Percentiles rank a stretch among this genome's conserved stretches.
Conservation (phyloP, 1,284 basidiomycete species). For the Paramarasmius palmivorus region DNA sequence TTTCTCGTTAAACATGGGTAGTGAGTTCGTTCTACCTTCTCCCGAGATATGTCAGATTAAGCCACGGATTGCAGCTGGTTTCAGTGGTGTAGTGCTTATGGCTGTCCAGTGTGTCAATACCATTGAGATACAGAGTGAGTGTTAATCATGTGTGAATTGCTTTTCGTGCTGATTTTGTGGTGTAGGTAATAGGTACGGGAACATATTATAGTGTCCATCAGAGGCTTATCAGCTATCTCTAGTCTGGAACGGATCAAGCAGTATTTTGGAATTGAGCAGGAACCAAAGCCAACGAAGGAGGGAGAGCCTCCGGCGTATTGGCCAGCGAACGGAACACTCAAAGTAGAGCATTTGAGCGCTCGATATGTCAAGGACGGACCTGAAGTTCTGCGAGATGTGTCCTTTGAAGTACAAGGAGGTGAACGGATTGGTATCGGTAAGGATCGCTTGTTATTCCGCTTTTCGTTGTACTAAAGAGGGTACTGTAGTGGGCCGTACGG, state of each 20-base stretch:
- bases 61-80: constrained; percentile 38
- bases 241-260: constrained; percentile 77
- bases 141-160: neutral
- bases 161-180: constrained; percentile 3
- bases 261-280: constrained; percentile 74
- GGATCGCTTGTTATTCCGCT: constrained; percentile 11
- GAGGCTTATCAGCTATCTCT: constrained; percentile 2
- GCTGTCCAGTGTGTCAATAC: constrained; percentile 55
- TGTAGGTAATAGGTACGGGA: constrained; percentile 47
- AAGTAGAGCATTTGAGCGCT: constrained; percentile 62
- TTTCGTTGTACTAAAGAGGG: neutral
- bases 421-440: constrained; percentile 62
- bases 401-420: constrained; percentile 57
- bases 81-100: constrained; percentile 55
- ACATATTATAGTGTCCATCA: too few relatives aligned
- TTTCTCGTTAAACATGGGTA: constrained; percentile 38
- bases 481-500: constrained; percentile 64
- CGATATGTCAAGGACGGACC: constrained; percentile 52
- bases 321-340: constrained; percentile 72
- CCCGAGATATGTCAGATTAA: neutral
- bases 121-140: constrained; percentile 58
- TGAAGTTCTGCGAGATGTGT: constrained; percentile 54
- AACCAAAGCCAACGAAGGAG: constrained; percentile 47
- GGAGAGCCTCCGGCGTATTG: constrained; percentile 75
- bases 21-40: constrained; percentile 21